Evolutionary conservation across 2,329 filamentous ascomycete genomes (phyloP), one percentile per base, ranked within the genome.

Genomic region (Epichloe elymi): DNA sequence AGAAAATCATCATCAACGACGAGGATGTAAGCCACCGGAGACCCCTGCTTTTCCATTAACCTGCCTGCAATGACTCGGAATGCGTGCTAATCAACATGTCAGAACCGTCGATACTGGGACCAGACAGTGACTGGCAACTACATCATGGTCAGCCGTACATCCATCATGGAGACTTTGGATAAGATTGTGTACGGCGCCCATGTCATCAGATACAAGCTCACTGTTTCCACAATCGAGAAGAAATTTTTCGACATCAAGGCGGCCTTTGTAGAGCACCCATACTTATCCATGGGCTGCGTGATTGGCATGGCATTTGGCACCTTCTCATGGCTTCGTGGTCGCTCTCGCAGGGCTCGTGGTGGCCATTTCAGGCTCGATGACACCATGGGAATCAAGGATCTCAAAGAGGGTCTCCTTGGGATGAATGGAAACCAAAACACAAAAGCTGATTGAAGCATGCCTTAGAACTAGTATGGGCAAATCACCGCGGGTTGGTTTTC

Each of bases 91-190:
- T 30, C 46, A 40, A 48, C 3, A 1, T 6, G 23, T 53, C 61
- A 95, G 88, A 89, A 88, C 70, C 89, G 87, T 60, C 83, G 86
- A 57, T 98, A 95, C 72, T 98, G 93, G 93, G 93, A 98, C 64
- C 81, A 77, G 35, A 95, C 90, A 45, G 83, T 85, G 54, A 93
- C 88, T 3, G 91, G 90, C 57, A 91, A 93, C 67, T 80, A 85
- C 55, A 97, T 98, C 63, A 83, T 90, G 59, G 85, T 90, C 50
- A 93, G 86, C 26, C 85, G 93, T 55, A 91, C 88, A 4, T 89
- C 86, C 3, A 95, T 96, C 63, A 80, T 95, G 55, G 90, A 95
- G 68, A 95, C 89, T 14, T 73, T 90, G 50, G 78, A 79, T 60
- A 85, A 86, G 63, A 76, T 88, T 54, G 79, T 85, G 10, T 73